phyloP scores from a whole-genome alignment of 2,329 filamentous ascomycete species.

The Elsinoe necatrix region DNA sequence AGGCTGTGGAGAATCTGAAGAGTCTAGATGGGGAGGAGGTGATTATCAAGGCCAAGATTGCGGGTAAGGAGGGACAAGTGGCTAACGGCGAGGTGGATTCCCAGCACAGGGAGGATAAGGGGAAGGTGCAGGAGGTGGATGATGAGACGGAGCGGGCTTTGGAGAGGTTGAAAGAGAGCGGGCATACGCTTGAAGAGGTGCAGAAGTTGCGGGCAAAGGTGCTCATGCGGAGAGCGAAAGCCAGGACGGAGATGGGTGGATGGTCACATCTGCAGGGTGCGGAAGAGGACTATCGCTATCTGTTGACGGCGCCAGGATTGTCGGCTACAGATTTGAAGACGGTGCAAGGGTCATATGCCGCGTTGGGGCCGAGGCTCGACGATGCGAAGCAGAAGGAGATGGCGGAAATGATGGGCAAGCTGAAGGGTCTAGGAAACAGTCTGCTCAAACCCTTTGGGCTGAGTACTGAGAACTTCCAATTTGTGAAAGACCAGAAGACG shows the following conservation, averaged over 20 bases:
- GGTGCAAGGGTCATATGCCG: slow-evolving; percentile 56
- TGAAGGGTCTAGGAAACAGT: slow-evolving; percentile 87
- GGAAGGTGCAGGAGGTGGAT: slow-evolving; percentile 44
- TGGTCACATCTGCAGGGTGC: slow-evolving; percentile 77
- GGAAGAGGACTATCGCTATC: slow-evolving; percentile 66
- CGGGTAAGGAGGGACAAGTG: slow-evolving; percentile 20
- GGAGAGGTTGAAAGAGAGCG: slow-evolving; percentile 34
- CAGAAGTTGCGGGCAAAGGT: slow-evolving; percentile 73
- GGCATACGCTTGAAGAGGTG: slow-evolving; percentile 52
- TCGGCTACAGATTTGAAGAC: slow-evolving; percentile 57
- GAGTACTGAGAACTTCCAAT: slow-evolving; percentile 89
- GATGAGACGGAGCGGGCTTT: slow-evolving; percentile 36
- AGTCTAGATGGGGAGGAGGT: slow-evolving; percentile 44
- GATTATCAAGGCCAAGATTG: slow-evolving; percentile 20
- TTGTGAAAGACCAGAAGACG: slow-evolving; percentile 79
- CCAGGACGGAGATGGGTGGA: slow-evolving; percentile 59
- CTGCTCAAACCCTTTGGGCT: slow-evolving; percentile 88
- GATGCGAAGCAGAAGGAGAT: slow-evolving; percentile 79
- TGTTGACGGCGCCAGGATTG: slow-evolving; percentile 54
- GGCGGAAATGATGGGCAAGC: slow-evolving; percentile 94
- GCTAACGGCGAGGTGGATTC: slow-evolving; percentile 16
- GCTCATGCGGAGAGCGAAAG: slow-evolving; percentile 68
- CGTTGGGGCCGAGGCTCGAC: slow-evolving; percentile 61
- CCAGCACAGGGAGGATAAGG: slow-evolving; percentile 27
- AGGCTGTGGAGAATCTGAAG: slow-evolving; percentile 65